These are phyloP conservation scores for Haplographium delicatum DNA, from an alignment of 495 filamentous ascomycete genomes.

Conservation along the genomic window DNA sequence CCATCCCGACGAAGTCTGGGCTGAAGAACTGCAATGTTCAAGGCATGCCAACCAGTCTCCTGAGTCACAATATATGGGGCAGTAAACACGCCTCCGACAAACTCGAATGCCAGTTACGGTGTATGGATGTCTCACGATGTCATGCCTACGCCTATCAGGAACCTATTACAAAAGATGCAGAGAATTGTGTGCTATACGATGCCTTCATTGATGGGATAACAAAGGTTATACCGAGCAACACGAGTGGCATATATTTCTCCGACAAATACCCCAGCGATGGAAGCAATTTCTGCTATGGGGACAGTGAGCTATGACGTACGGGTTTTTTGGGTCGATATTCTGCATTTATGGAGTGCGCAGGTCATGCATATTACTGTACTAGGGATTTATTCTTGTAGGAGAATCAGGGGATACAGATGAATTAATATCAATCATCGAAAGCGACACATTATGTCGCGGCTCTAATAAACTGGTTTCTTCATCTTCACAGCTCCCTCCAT, in stretches of 20 bases:
- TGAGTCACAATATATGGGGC: not conserved
- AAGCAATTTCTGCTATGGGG: conserved; percentile 17
- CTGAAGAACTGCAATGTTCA: conserved; percentile 10
- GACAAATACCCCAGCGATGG: conserved; percentile 16
- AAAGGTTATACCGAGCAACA: conserved; percentile 1
- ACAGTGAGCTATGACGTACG: conserved; percentile 5
- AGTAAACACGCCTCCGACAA: not conserved
- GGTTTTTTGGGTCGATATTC: no score
- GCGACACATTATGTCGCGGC: no score
- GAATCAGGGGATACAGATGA: no score
- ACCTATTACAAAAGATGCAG: not conserved
- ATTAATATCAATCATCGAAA: no score
- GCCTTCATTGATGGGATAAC: conserved; percentile 1
- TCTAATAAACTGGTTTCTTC: no score
- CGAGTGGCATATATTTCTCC: conserved; percentile 13
- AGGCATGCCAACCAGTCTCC: not conserved
- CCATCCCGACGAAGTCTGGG: conserved; percentile 7
- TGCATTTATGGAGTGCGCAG: no score
- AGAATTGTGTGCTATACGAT: conserved; percentile 11
- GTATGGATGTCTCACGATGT: conserved; percentile 14
- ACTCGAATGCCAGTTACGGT: conserved; percentile 5
- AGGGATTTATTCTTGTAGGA: no score
- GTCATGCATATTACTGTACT: no score
- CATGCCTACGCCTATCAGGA: conserved; percentile 4
- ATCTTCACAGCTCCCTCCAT: no score